Conservation (phyloP, 345 rosid genomes). For the Garcia nutans region DNA sequence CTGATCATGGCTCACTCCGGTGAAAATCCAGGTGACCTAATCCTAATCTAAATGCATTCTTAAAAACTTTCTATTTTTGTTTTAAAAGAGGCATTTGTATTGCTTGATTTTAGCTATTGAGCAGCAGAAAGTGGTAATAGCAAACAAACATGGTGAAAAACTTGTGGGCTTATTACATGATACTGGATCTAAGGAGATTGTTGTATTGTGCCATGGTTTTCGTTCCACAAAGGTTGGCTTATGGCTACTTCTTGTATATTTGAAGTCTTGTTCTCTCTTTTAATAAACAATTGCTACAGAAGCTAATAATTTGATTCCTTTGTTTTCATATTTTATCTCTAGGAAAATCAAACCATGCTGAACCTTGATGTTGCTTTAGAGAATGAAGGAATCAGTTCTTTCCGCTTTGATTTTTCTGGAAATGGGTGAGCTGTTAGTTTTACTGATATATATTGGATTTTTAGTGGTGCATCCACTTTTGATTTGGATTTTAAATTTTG, state of each 20-base stretch:
- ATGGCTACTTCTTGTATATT: not conserved
- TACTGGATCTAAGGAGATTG: conserved; percentile 29
- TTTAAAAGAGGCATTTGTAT: not conserved
- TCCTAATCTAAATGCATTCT: too few relatives aligned
- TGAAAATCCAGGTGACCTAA: conserved; percentile 8
- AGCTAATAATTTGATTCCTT: not conserved
- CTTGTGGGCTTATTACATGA: conserved; percentile 31
- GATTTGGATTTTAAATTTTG: too few relatives aligned
- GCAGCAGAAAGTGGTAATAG: conserved; percentile 16
- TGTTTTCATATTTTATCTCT: not conserved
- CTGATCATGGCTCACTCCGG: conserved; percentile 17
- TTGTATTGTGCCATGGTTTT: conserved; percentile 32
- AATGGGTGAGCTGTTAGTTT: conserved; percentile 22
- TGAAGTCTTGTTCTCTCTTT: not conserved
- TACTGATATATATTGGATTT: not conserved
- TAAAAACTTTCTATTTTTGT: not conserved
- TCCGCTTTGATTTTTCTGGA: conserved; percentile 36
- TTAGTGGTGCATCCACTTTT: not conserved
- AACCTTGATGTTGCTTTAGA: conserved; percentile 27
- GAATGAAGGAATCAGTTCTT: conserved; percentile 32
- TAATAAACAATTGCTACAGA: not conserved
- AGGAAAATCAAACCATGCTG: conserved; percentile 19
- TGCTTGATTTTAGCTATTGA: conserved; percentile 12
- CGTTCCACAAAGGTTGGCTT: conserved; percentile 22
- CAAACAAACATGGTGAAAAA: conserved; percentile 30